Base-by-base conservation (phyloP, 495 filamentous ascomycete genomes). In the Neurospora sp. region DNA sequence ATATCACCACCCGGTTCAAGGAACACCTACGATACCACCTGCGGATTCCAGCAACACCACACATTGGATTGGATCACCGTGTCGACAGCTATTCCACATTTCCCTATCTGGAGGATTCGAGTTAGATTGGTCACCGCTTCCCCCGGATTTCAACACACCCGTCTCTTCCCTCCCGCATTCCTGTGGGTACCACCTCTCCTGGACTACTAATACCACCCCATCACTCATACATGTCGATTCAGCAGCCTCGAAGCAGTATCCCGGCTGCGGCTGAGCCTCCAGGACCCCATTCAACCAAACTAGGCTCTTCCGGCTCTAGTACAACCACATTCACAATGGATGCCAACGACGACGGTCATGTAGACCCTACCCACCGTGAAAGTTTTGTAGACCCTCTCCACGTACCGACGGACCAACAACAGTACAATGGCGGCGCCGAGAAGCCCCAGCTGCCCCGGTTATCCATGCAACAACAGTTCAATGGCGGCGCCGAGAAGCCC, bases 261-360 rank as follows among this genome's bases (percentile, higher is more conserved):
- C 53, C 53, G 27, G 27, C 53, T 35, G 53, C 14, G 53, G 53
- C 22, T 66, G 53, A 66, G 53, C 53, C 14, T 66, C 53, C 53
- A 66, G 27, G 12, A 66, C 14, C 53, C 27, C 14, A 9, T 18
- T 8, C 22, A 31, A 18, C 22, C 27, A 66, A 14, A 14, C 53
- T 66, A 66, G 31, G 14, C 53, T 66, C 53, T n/a, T 41, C 71
- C 18, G n/a, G 4, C 27, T 37, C 66, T 38, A 46, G n/a, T 22
- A 6, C 27, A 38, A 40, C 27, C 37, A n/a, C 71, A 44, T 69
- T 14, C 27, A 31, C 69, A 42, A 76, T 76, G 75, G 35, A 37
- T 37, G 73, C 59, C 44, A 71, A 72, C 10, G 75, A 73, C 40
- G 73, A 46, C 69, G 31, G 40, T 66, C 69, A 59, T 9, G 41